Evolutionary conservation across 768 basidiomycete species (phyloP).

Genomic region (Porphyrellus cyaneotinctus): DNA sequence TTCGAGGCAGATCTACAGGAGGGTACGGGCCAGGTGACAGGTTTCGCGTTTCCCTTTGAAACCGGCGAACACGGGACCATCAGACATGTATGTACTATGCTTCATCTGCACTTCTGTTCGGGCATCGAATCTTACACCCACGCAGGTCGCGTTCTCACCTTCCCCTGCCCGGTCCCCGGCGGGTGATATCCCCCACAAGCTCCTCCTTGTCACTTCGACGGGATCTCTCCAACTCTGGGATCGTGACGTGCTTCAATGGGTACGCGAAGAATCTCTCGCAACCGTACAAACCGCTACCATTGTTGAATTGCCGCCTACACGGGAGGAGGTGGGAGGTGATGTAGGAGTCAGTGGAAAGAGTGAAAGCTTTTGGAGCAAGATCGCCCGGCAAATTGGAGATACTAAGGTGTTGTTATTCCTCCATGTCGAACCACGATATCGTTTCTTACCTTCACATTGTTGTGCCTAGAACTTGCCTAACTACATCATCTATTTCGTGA

Average conservation of each 20-base stretch:
- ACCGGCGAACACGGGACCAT: slow-evolving; percentile 64
- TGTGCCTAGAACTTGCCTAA: slow-evolving; percentile 63
- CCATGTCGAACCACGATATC: neutral
- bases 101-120: neutral
- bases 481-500: slow-evolving; percentile 61
- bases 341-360: neutral
- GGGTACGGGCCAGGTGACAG: slow-evolving; percentile 44
- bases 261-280: slow-evolving; percentile 75
- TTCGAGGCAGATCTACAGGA: slow-evolving; percentile 46
- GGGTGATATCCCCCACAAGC: slow-evolving; percentile 34
- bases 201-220: slow-evolving; percentile 65
- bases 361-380: slow-evolving; percentile 49
- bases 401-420: slow-evolving; percentile 42
- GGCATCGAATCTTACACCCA: neutral
- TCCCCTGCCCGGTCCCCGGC: slow-evolving; percentile 35
- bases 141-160: slow-evolving; percentile 49
- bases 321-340: slow-evolving; percentile 22
- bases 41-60: slow-evolving; percentile 63
- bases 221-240: slow-evolving; percentile 77
- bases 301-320: slow-evolving; percentile 69
- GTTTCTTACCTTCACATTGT: neutral
- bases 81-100: slow-evolving; percentile 47
- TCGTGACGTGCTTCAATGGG: slow-evolving; percentile 60
- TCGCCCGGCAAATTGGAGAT: slow-evolving; percentile 55
- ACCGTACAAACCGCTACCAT: slow-evolving; percentile 61